Base-by-base conservation (phyloP, 1,139 yeast genomes). In the Pichia sp. region DNA sequence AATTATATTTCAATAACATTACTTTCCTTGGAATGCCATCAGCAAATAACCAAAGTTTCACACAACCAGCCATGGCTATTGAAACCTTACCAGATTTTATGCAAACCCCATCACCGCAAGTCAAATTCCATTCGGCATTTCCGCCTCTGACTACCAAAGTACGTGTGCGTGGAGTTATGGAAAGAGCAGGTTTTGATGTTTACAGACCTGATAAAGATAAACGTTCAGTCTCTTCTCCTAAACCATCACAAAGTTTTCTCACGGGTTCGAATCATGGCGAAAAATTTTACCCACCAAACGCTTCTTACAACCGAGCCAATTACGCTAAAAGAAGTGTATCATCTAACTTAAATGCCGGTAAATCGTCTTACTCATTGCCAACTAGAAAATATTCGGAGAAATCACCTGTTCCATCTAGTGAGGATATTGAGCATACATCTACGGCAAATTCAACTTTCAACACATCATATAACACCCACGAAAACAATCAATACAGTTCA, bases 141-240 rank as follows among this genome's bases (percentile, higher is more conserved):
- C 83, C 84, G 11, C 81, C 81, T 0, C 67, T 78, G 52, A 72
- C 72, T 45, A 61, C 72, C 1, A 72, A 72, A 44, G 75, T 69
- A 46, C 63, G 74, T 38, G 76, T 75, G 49, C 63, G 67, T 48
- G 77, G 81, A 16, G 83, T 78, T 11, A 77, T 77, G 60, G 84
- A 78, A 59, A 58, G 84, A 49, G 83, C 83, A 1, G 84, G 84
- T 1, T 78, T 78, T 52, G 83, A 77, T 37, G 76, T 77, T 44
- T 61, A 59, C 44, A 55, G 51, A 41, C 63, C 62, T 7, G 54
- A 50, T 10, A 48, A 44, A n/a, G 44, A 43, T 29, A 45, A 38
- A 7, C 29, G 36, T 33, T n/a, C 27, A 6, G 9, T 42, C n/a
- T 27, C 43, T 4, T 11, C 39, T 29, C 3, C 27, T 5, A 29